Evolutionary conservation across 805 yeast species (phyloP).

Genomic region (Starmerella potacharoeniae): DNA sequence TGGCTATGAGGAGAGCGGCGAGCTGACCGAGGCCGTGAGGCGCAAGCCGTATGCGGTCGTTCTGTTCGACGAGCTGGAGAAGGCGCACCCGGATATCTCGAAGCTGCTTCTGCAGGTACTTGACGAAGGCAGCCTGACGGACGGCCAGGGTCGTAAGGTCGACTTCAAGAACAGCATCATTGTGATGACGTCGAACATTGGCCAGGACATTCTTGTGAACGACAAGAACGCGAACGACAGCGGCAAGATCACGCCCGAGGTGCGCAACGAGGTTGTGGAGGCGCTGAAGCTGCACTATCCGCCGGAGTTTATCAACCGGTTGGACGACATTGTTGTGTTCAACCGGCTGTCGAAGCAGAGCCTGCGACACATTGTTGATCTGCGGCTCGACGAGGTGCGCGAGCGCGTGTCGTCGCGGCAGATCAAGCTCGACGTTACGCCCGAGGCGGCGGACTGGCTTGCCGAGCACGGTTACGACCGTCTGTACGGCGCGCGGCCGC

Average conservation of each 20-base stretch:
- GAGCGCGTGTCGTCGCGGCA: slow-evolving; percentile 69
- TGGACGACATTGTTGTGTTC: slow-evolving; percentile 88
- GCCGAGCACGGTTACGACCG: slow-evolving; percentile 84
- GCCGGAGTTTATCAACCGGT: slow-evolving; percentile 89
- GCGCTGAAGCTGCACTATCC: slow-evolving; percentile 65
- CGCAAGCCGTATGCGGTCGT: slow-evolving; percentile 91
- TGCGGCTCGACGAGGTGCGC: slow-evolving; percentile 70
- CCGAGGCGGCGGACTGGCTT: slow-evolving; percentile 64
- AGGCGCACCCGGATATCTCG: slow-evolving; percentile 93
- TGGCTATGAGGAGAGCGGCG: slow-evolving; percentile 88
- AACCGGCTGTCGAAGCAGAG: slow-evolving; percentile 75
- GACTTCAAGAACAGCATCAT: slow-evolving; percentile 91
- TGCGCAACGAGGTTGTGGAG: slow-evolving; percentile 51
- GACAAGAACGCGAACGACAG: slow-evolving; percentile 39
- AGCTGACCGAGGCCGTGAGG: slow-evolving; percentile 89
- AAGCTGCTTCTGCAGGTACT: slow-evolving; percentile 81
- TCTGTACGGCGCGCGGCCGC: slow-evolving; percentile 89
- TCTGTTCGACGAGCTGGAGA: slow-evolving; percentile 90
- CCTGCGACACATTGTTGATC: slow-evolving; percentile 68
- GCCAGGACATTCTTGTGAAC: slow-evolving; percentile 79
- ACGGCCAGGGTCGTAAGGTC: slow-evolving; percentile 86
- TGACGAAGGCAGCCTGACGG: slow-evolving; percentile 91
- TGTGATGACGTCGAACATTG: slow-evolving; percentile 94
- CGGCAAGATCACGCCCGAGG: slow-evolving; percentile 41
- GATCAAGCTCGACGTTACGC: slow-evolving; percentile 45